These are phyloP conservation scores for Hypoxylon sp. DNA, from an alignment of 2,329 filamentous ascomycete species.

Conservation along the genomic window DNA sequence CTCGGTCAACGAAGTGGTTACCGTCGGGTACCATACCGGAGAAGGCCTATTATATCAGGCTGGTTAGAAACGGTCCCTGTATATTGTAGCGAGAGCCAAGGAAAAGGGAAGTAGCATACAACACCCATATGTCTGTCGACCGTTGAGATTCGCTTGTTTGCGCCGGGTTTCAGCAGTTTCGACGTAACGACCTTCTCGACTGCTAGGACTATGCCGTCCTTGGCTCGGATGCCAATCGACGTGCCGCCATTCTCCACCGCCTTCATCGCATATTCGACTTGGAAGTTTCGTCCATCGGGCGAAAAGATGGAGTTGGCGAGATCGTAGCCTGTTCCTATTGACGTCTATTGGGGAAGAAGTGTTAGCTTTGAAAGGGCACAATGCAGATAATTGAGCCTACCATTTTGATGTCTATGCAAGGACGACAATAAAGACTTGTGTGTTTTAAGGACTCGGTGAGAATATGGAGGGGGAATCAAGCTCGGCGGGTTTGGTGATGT, in stretches of 20 bases:
- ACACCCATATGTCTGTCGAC: constrained; percentile 94
- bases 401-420: constrained; percentile 36
- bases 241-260: constrained; percentile 98
- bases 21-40: constrained; percentile 96
- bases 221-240: constrained; percentile 95
- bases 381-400: constrained; percentile 30
- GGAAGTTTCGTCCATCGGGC: constrained; percentile 98
- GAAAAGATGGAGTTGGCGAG: constrained; percentile 99
- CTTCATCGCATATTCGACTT: constrained; percentile 99
- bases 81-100: not conserved
- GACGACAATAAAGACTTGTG: not conserved
- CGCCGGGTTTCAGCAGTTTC: constrained; percentile 93
- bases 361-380: constrained; percentile 32
- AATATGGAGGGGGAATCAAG: constrained; percentile 34
- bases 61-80: not conserved
- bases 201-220: constrained; percentile 95
- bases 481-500: constrained; percentile 42
- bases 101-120: constrained; percentile 68
- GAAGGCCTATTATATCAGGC: constrained; percentile 75
- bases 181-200: constrained; percentile 97
- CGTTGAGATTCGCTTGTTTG: constrained; percentile 97
- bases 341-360: constrained; percentile 75
- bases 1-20: constrained; percentile 93
- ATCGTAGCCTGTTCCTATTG: constrained; percentile 99
- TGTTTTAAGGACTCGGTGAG: constrained; percentile 4